These are phyloP conservation scores for Sedum album DNA, from an alignment of 164 flowering plant species.

Conservation along the genomic window DNA sequence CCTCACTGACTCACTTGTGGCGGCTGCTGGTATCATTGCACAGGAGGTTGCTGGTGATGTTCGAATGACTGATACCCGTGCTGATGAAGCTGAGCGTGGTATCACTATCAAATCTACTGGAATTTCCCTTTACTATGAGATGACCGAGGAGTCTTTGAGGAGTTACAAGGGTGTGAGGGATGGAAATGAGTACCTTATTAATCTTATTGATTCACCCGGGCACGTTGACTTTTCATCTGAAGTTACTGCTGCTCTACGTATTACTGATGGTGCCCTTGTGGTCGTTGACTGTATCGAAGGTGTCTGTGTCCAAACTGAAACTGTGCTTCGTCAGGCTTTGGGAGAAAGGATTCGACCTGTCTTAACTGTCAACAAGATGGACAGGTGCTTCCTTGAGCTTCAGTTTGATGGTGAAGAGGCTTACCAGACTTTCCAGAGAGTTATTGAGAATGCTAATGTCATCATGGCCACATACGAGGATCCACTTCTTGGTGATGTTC, in stretches of 20 bases:
- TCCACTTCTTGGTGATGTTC: too few species aligned
- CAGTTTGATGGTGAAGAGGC: neutral
- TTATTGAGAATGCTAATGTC: too few species aligned
- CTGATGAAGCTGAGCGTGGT: neutral
- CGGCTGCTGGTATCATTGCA: too few species aligned
- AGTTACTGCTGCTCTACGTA: too few species aligned
- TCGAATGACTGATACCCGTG: neutral
- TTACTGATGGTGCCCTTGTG: neutral
- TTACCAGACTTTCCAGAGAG: neutral
- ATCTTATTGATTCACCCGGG: too few species aligned
- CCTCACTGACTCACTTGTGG: too few species aligned
- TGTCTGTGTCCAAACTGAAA: neutral
- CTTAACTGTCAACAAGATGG: neutral
- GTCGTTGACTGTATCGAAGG: too few species aligned
- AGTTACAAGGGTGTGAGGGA: conserved; percentile 1
- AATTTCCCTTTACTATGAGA: too few species aligned
- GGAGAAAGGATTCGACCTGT: conserved; percentile 5
- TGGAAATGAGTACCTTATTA: too few species aligned
- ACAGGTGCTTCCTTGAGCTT: conserved; percentile 1
- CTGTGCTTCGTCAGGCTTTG: conserved; percentile 1
- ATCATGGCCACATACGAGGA: too few species aligned
- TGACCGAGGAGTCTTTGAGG: neutral
- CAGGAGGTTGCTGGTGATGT: neutral
- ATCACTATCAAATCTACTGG: too few species aligned
- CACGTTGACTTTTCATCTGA: too few species aligned